These are phyloP conservation scores for Plantago ovata DNA, from an alignment of 257 asterid species.

Conservation along the genomic window DNA sequence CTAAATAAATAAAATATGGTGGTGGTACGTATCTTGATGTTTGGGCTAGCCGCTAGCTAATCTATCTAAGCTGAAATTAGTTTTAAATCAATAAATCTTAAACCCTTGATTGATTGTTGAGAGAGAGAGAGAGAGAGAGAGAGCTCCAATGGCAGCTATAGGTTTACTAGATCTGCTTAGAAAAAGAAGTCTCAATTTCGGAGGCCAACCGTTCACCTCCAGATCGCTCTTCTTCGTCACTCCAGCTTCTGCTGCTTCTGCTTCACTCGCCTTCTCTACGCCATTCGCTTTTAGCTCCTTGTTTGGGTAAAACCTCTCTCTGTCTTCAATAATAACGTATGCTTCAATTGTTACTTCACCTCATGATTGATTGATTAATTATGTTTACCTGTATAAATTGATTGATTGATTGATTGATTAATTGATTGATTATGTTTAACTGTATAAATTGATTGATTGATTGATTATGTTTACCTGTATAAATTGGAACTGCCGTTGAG, in stretches of 20 bases:
- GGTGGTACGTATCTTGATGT: no score
- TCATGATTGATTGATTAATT: no score
- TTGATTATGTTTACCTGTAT: no score
- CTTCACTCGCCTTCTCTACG: constrained; percentile 57
- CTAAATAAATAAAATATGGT: no score
- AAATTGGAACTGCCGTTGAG: no score
- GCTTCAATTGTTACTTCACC: background rate
- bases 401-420: no score
- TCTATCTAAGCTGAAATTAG: no score
- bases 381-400: no score
- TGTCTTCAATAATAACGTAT: background rate
- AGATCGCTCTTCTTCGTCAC: constrained; percentile 41
- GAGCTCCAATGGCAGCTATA: constrained; percentile 47
- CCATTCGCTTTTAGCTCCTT: constrained; percentile 62
- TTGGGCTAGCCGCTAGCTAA: no score
- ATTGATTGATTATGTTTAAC: no score
- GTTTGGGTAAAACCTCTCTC: constrained; percentile 35
- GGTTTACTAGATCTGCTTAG: constrained; percentile 56
- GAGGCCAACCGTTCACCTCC: constrained; percentile 40
- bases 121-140: background rate
- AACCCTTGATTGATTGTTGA: no score
- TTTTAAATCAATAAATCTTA: background rate
- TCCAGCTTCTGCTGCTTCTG: constrained; percentile 30
- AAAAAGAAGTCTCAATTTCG: constrained; percentile 47
- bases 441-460: no score